Evolutionary conservation across 768 basidiomycete species (phyloP), one percentile per base, ranked within the genome.

Genomic region (Agaricus blazei): DNA sequence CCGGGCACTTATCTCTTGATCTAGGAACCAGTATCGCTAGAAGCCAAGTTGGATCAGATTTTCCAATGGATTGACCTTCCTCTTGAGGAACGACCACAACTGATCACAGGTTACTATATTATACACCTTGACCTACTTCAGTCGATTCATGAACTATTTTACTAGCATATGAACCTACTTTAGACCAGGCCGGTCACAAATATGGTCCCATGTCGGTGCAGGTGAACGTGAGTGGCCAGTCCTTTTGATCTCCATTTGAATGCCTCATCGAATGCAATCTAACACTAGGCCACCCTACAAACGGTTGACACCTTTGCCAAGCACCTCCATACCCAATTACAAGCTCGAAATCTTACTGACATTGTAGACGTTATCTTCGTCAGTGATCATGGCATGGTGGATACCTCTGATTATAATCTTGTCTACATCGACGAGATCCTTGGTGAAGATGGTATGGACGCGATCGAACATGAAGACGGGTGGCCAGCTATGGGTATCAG

Each of bases 401-500:
- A 91, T 65, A 96, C 92, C n/a, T 84, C 83, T 58, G 78, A 88
- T 59, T 84, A 85, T 0, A 81, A 87, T 48, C 76, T 81, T 47
- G 70, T 95, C 34, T 90, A 87, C 68, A 75, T 97, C 51, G 92
- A 97, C 65, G 87, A 91, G 60, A 81, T 92, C 54, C 72, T 92
- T 36, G 89, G 87, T 1, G 69, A 77, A 37, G 81, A 83, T 3
- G 88, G 84, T 2, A 75, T 82, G 48, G 64, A 70, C 4, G 70
- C 69, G 14, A 85, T 93, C 43, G 79, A 82, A 53, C 89, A 92
- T 62, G 78, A 83, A 59, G 93, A 96, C 58, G 88, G 94, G 41
- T 95, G 92, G 93, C 94, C 93, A 9, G 81, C 87, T 1, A 87
- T 92, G 76, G 94, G 94, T 2, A 69, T 97, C 50, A 81, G 93